Evolutionary conservation across 2,329 filamentous ascomycete genomes (phyloP).

Genomic region (Diplocarpon mali): DNA sequence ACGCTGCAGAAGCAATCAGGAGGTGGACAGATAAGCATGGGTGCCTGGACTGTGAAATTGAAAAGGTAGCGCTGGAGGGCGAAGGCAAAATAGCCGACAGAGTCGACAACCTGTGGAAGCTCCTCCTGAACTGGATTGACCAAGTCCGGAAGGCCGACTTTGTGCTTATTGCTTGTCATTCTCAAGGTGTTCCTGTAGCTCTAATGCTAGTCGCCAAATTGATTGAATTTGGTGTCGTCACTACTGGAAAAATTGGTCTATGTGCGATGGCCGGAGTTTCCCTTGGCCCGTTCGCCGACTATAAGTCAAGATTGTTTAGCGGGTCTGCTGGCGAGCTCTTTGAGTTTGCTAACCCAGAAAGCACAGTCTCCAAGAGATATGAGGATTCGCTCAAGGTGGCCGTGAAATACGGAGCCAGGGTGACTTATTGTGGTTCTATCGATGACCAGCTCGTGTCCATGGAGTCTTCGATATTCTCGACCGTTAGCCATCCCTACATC

Average conservation of each 20-base stretch:
- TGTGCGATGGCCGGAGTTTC: slow-evolving; percentile 86
- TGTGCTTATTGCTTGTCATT: slow-evolving; percentile 85
- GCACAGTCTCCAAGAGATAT: slow-evolving; percentile 72
- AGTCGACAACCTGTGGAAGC: slow-evolving; percentile 86
- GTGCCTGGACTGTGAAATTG: slow-evolving; percentile 67
- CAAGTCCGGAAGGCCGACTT: slow-evolving; percentile 81
- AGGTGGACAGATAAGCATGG: slow-evolving; percentile 69
- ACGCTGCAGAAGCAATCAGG: slow-evolving; percentile 72
- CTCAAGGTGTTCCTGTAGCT: slow-evolving; percentile 87
- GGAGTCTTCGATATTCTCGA: slow-evolving; percentile 84
- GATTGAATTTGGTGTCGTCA: slow-evolving; percentile 79
- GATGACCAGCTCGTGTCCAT: slow-evolving; percentile 94
- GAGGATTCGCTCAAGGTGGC: slow-evolving; percentile 63
- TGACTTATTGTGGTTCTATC: slow-evolving; percentile 87
- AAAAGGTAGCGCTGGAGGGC: slow-evolving; percentile 88
- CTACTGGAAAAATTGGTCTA: slow-evolving; percentile 66
- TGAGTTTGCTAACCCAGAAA: slow-evolving; percentile 77
- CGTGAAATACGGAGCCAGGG: slow-evolving; percentile 66
- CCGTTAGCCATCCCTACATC: slow-evolving; percentile 81
- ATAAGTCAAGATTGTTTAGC: slow-evolving; percentile 80
- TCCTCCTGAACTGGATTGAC: slow-evolving; percentile 90
- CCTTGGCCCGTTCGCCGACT: slow-evolving; percentile 84
- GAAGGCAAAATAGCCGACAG: slow-evolving; percentile 86
- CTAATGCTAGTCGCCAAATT: slow-evolving; percentile 89
- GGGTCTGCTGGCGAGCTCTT: slow-evolving; percentile 90